Evolutionary conservation across 2,329 filamentous ascomycete genomes (phyloP).

Genomic region (Arthrobotrys entomopaga): DNA sequence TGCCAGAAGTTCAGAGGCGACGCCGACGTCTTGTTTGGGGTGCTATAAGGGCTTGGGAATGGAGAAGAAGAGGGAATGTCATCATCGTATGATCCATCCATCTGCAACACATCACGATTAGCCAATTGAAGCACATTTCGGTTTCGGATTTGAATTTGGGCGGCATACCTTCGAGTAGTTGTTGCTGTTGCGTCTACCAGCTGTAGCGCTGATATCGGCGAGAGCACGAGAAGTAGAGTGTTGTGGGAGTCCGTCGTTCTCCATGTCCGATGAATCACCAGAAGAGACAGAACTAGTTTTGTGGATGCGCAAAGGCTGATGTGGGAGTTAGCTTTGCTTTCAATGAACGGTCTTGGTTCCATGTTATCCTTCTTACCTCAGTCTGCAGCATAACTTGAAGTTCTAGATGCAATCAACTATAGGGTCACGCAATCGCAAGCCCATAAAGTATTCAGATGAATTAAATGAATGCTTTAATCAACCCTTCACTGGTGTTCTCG

Average conservation of each 20-base stretch:
- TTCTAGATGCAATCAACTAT: neutral
- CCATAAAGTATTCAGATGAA: neutral
- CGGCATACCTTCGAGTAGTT: slow-evolving; percentile 75
- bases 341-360: slow-evolving; percentile 15
- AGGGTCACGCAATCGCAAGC: neutral
- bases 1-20: slow-evolving; percentile 95
- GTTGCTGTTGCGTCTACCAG: slow-evolving; percentile 88
- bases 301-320: slow-evolving; percentile 79
- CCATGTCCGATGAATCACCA: slow-evolving; percentile 64
- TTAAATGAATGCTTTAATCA: no score
- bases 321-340: slow-evolving; percentile 31
- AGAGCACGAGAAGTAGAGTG: slow-evolving; percentile 75
- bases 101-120: slow-evolving; percentile 12
- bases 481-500: neutral
- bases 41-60: slow-evolving; percentile 57
- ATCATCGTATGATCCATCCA: slow-evolving; percentile 55
- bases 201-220: slow-evolving; percentile 86
- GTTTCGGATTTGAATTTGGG: slow-evolving; percentile 10
- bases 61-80: slow-evolving; percentile 58
- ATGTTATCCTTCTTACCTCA: slow-evolving; percentile 31
- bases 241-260: slow-evolving; percentile 69
- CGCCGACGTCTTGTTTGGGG: slow-evolving; percentile 61
- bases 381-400: slow-evolving; percentile 33
- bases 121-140: neutral
- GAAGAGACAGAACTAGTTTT: slow-evolving; percentile 70